phyloP scores from a whole-genome alignment of 2,329 filamentous ascomycete genomes.

The Claviceps monticola region DNA sequence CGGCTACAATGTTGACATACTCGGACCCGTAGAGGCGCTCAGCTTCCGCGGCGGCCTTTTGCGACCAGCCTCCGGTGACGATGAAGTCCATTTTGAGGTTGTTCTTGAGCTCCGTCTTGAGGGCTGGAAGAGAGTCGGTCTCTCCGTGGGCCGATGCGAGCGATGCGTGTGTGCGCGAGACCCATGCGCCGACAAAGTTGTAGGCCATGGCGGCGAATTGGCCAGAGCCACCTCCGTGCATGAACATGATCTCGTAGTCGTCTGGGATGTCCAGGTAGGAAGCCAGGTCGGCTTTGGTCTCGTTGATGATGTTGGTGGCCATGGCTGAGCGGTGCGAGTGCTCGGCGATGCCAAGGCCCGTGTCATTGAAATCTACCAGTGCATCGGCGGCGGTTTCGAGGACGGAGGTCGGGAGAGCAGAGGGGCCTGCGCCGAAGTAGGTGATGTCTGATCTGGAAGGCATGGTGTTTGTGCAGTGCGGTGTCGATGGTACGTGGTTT shows the following conservation, averaged over 20 bases:
- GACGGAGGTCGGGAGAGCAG: slow-evolving; percentile 69
- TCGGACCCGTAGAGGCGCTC: slow-evolving; percentile 61
- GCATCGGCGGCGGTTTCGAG: slow-evolving; percentile 63
- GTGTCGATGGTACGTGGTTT: not conserved
- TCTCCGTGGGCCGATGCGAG: slow-evolving; percentile 24
- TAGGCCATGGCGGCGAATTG: slow-evolving; percentile 75
- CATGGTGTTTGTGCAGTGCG: not conserved
- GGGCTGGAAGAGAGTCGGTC: slow-evolving; percentile 9
- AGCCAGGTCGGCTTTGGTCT: slow-evolving; percentile 61
- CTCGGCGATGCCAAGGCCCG: slow-evolving; percentile 73
- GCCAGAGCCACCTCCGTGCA: slow-evolving; percentile 73
- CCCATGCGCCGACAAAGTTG: slow-evolving; percentile 75
- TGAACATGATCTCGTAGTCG: slow-evolving; percentile 78
- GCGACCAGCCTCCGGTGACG: slow-evolving; percentile 71
- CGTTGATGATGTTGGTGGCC: slow-evolving; percentile 64
- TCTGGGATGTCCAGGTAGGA: slow-evolving; percentile 68
- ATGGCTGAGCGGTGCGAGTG: slow-evolving; percentile 76
- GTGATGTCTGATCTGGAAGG: slow-evolving; percentile 49
- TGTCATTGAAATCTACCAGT: slow-evolving; percentile 68
- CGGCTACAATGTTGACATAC: slow-evolving; percentile 66
- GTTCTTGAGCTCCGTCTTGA: slow-evolving; percentile 42
- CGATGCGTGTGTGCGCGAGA: slow-evolving; percentile 50
- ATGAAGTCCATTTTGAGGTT: slow-evolving; percentile 79
- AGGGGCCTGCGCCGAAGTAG: slow-evolving; percentile 86
- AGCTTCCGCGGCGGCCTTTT: slow-evolving; percentile 80